Percentiles rank a stretch among this genome's conserved stretches.
Conservation (phyloP, 2,329 filamentous ascomycete species). For the Hymenoscyphus repandus region DNA sequence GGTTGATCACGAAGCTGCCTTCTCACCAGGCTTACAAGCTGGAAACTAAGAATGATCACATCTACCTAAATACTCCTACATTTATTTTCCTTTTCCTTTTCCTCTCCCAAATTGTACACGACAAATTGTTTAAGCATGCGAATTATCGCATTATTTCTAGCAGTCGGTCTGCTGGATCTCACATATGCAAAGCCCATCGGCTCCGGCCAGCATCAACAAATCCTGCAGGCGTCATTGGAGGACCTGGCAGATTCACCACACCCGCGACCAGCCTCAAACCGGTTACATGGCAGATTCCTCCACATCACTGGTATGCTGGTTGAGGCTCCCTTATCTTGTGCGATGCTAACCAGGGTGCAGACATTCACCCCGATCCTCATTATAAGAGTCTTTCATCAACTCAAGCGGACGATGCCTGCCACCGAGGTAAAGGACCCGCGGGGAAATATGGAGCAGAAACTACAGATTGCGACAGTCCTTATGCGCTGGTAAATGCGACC, state of each 20-base stretch:
- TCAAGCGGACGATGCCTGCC: constrained; percentile 65
- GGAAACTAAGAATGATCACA: constrained; percentile 2
- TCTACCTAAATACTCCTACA: constrained; percentile 8
- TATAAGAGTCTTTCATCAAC: constrained; percentile 78
- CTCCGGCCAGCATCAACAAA: constrained; percentile 8
- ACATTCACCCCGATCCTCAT: constrained; percentile 85
- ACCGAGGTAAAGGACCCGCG: constrained; percentile 69
- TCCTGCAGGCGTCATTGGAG: constrained; percentile 28
- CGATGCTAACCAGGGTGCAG: constrained; percentile 41
- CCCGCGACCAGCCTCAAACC: constrained; percentile 24
- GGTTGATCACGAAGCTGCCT: neutral
- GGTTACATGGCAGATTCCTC: constrained; percentile 70
- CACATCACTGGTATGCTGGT: constrained; percentile 72
- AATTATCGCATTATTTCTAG: constrained; percentile 16
- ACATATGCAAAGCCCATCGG: constrained; percentile 23
- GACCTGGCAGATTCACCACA: constrained; percentile 19
- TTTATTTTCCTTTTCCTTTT: neutral
- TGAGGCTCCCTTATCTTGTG: constrained; percentile 16
- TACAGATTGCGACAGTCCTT: constrained; percentile 82
- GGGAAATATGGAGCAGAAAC: constrained; percentile 81
- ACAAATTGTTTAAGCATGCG: constrained; percentile 22
- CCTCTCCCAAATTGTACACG: neutral
- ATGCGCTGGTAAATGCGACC: constrained; percentile 77
- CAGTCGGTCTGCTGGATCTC: constrained; percentile 21
- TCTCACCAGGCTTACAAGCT: neutral